Evolutionary conservation across 345 rosid species (phyloP), one percentile per base, ranked within the genome.

Genomic region (Pugionium cornutum): DNA sequence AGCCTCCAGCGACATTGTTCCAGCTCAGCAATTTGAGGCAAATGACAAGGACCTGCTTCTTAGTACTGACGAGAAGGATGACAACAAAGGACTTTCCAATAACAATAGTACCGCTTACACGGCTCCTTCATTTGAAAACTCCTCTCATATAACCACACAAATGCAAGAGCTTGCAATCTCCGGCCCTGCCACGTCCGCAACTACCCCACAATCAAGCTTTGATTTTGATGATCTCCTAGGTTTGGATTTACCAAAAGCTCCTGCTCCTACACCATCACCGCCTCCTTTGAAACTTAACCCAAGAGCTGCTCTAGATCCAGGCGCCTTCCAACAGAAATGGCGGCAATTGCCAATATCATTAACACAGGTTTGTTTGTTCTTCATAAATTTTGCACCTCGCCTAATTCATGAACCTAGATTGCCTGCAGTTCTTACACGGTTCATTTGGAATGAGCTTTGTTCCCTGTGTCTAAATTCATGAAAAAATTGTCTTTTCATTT

Each of bases 261-360:
- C 83, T 25, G 63, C 79, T 35, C 80, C 84, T 44, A 68, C 84
- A 60, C 76, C 83, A 32, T 47, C 83, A 35, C 82, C 85, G 51
- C 92, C 86, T 75, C 62, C 82, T 48, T 68, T 90, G 83, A 90
- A 86, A 76, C 99, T 94, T 34, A 85, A 85, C 76, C 48, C 96
- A 39, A 81, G 81, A 82, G 96, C 95, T 79, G 78, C 75, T 66
- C 78, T 90, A 11, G 91, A 88, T 62, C 96, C 96, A 59, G 79
- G 83, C 79, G 78, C 86, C 62, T 89, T 92, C 73, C 97, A 89
- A 78, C 89, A 86, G 68, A 89, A 89, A 73, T 92, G 96, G 97
- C 96, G 90, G 70, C 97, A 92, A 58, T 76, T 92, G 45, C 84
- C 96, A 10, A 53, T 85, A 60, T 73, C 96, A 56, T 47, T 80